A percentile compares a stretch with the other conserved stretches of the same genome.
Evolutionary conservation across 2,329 filamentous ascomycete species (phyloP).

Genomic region (Chaetomium sp.): DNA sequence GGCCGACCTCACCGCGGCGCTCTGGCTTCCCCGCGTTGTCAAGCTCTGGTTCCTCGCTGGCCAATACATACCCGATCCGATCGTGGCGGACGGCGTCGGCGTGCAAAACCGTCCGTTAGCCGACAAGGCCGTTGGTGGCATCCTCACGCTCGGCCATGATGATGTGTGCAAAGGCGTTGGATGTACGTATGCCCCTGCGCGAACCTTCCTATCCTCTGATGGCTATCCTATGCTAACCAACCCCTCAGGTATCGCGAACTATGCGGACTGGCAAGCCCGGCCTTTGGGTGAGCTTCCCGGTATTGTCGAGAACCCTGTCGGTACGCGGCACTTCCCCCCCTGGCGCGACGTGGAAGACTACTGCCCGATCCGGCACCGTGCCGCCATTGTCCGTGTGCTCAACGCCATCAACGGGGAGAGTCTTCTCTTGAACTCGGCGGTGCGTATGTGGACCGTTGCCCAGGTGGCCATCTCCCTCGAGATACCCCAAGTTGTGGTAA

Average conservation of each 20-base stretch:
- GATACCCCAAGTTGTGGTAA: conserved; percentile 38
- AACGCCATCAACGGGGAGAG: conserved; percentile 49
- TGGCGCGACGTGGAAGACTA: conserved; percentile 49
- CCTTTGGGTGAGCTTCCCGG: conserved; percentile 3
- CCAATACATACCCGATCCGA: conserved; percentile 15
- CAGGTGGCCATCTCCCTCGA: conserved; percentile 55
- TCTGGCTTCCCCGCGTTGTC: conserved; percentile 45
- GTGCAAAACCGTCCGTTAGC: conserved; percentile 28
- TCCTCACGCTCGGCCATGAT: conserved; percentile 43
- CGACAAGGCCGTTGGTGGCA: conserved; percentile 28
- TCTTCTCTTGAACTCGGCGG: conserved; percentile 56
- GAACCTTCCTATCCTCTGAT: no score
- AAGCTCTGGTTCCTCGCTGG: conserved; percentile 36
- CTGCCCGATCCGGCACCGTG: conserved; percentile 56
- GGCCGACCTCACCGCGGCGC: conserved; percentile 26
- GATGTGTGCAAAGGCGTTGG: conserved; percentile 27
- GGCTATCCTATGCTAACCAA: conserved; percentile 5
- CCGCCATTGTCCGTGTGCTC: conserved; percentile 57
- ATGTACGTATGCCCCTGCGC: conserved; percentile 20
- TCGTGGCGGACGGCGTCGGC: conserved; percentile 14
- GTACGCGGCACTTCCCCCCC: conserved; percentile 18
- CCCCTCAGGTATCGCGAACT: conserved; percentile 11
- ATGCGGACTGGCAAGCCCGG: conserved; percentile 16
- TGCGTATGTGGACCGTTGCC: conserved; percentile 61
- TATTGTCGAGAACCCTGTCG: conserved; percentile 10